Percentiles rank a stretch among this genome's conserved stretches.
These are phyloP conservation scores for Filobasidium floriforme DNA, from an alignment of 768 basidiomycete genomes.

Conservation along the genomic window DNA sequence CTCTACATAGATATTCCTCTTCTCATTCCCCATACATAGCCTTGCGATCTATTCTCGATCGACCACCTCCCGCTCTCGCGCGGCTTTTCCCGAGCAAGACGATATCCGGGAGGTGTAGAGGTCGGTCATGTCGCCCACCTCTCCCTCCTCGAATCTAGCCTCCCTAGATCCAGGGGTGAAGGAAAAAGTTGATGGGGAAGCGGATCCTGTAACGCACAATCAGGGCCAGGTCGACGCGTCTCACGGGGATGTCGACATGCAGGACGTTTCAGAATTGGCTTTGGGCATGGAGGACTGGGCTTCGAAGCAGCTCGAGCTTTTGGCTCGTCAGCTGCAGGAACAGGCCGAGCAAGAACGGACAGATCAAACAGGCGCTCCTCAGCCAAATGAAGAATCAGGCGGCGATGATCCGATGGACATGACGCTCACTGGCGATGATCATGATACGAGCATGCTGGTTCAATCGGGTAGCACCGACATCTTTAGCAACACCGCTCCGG, in stretches of 20 bases:
- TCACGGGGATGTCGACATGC: not conserved
- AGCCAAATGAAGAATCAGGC: too few relatives aligned
- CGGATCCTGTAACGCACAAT: too few relatives aligned
- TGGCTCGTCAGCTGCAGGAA: not conserved
- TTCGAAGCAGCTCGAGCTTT: not conserved
- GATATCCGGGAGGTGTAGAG: not conserved
- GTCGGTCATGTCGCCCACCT: slow-evolving; percentile 3
- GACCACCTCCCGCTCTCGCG: too few relatives aligned
- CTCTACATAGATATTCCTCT: too few relatives aligned
- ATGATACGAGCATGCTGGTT: not conserved
- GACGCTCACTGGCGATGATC: not conserved
- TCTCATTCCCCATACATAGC: too few relatives aligned
- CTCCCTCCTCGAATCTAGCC: not conserved
- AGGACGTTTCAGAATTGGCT: not conserved
- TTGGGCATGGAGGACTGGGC: not conserved
- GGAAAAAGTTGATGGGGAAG: not conserved
- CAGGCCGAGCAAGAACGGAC: not conserved
- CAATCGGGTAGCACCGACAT: not conserved
- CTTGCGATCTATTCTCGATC: too few relatives aligned
- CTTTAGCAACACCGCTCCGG: not conserved
- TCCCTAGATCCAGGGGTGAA: not conserved
- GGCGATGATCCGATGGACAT: not conserved
- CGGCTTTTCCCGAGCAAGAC: too few relatives aligned
- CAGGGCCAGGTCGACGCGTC: not conserved
- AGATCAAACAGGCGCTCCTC: too few relatives aligned